A percentile compares a stretch with the other conserved stretches of the same genome.
These are phyloP conservation scores for Aleurites moluccanus DNA, from an alignment of 441 rosid species.

Conservation along the genomic window DNA sequence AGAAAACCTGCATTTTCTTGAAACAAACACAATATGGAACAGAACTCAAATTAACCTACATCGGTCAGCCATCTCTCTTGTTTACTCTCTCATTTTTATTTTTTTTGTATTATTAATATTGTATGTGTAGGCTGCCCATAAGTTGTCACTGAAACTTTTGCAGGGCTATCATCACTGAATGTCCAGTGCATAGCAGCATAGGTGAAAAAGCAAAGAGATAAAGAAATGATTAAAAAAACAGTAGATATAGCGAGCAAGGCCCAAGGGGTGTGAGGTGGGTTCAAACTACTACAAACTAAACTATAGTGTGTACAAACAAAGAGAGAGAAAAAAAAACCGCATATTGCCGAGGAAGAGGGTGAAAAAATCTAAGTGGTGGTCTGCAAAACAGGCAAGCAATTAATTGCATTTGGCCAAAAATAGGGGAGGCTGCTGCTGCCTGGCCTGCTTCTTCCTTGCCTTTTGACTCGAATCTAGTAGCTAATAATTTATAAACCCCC, in stretches of 20 bases:
- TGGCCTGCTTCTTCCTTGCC: not conserved
- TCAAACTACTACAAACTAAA: too few species aligned
- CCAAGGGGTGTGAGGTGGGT: too few species aligned
- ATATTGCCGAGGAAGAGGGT: slow-evolving; percentile 16
- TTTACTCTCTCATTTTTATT: not conserved
- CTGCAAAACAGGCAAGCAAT: slow-evolving; percentile 14
- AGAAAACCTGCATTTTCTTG: too few species aligned
- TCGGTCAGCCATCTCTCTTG: not conserved
- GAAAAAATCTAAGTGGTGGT: slow-evolving; percentile 11
- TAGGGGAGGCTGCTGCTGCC: slow-evolving; percentile 17
- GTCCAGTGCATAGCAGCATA: slow-evolving; percentile 29
- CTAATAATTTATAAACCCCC: too few species aligned
- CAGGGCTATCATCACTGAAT: slow-evolving; percentile 39
- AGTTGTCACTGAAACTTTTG: slow-evolving; percentile 40
- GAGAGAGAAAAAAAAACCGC: not conserved
- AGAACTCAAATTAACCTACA: not conserved
- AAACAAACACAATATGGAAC: not conserved
- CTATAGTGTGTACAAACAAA: too few species aligned
- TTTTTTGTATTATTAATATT: not conserved
- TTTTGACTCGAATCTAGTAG: slow-evolving; percentile 22
- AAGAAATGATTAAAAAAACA: not conserved
- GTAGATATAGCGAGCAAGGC: not conserved
- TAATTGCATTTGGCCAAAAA: slow-evolving; percentile 2
- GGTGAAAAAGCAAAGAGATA: slow-evolving; percentile 17
- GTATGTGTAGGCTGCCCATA: slow-evolving; percentile 12